These are phyloP conservation scores for Dalbergia cultrata DNA, from an alignment of 306 rosid genomes.

Conservation along the genomic window DNA sequence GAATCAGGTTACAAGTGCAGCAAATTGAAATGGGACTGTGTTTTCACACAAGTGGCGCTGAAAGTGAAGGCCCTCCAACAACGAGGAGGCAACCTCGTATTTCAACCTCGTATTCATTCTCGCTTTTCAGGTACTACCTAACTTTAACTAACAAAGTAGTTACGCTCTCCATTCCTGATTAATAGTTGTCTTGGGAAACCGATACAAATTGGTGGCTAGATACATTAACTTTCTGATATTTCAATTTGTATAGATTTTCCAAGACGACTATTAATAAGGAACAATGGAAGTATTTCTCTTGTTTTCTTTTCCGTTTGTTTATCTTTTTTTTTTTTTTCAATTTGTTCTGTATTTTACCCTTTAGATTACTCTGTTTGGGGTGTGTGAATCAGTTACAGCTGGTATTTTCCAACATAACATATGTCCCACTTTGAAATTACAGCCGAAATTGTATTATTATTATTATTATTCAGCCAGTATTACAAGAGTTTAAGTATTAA, in stretches of 20 bases:
- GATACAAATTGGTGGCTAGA: too few species aligned
- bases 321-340: neutral
- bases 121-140: constrained; percentile 22
- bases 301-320: too few species aligned
- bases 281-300: too few species aligned
- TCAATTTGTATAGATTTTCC: too few species aligned
- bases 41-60: constrained; percentile 22
- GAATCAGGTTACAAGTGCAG: constrained; percentile 48
- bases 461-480: neutral
- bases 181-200: too few species aligned
- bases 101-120: constrained; percentile 21
- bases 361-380: neutral
- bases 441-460: neutral
- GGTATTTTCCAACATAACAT: neutral
- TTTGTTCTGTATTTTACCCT: neutral
- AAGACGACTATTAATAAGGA: too few species aligned
- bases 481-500: neutral
- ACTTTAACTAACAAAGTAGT: neutral
- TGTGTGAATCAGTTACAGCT: constrained; percentile 1
- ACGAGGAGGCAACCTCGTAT: constrained; percentile 33
- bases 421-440: constrained; percentile 9
- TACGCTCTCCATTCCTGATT: too few species aligned
- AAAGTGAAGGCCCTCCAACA: constrained; percentile 40
- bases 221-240: too few species aligned
- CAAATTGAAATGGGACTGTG: constrained; percentile 45